Evolutionary conservation across 2,329 filamentous ascomycete species (phyloP).

Genomic region (Geoglossum cookeanum): DNA sequence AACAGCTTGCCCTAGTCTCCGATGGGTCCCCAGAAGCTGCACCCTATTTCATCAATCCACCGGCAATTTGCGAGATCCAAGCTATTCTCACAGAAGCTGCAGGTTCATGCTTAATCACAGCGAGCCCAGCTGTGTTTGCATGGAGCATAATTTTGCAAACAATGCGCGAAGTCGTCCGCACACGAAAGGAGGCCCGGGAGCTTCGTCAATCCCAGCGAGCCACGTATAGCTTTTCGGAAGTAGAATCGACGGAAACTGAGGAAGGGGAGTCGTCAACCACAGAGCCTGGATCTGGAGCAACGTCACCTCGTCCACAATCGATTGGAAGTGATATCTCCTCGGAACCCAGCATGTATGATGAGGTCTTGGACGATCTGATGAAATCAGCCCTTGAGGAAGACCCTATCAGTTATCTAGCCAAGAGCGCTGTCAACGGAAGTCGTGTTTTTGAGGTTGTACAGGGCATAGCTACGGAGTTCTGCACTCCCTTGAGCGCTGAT

Average conservation of each 20-base stretch:
- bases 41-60: slow-evolving; percentile 49
- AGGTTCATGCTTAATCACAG: slow-evolving; percentile 36
- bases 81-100: slow-evolving; percentile 45
- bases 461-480: slow-evolving; percentile 24
- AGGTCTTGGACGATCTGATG: slow-evolving; percentile 26
- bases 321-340: not conserved
- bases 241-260: slow-evolving; percentile 9
- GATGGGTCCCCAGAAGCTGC: slow-evolving; percentile 20
- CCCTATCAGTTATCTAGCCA: slow-evolving; percentile 27
- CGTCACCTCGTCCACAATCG: slow-evolving; percentile 9
- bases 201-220: slow-evolving; percentile 23
- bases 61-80: slow-evolving; percentile 54
- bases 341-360: slow-evolving; percentile 23
- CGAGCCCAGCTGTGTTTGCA: slow-evolving; percentile 55
- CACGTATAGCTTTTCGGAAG: slow-evolving; percentile 16
- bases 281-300: slow-evolving; percentile 11
- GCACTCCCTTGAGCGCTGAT: slow-evolving; percentile 27
- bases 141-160: slow-evolving; percentile 63
- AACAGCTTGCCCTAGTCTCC: slow-evolving; percentile 13
- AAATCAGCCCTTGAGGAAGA: slow-evolving; percentile 24
- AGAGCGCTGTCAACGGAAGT: slow-evolving; percentile 26
- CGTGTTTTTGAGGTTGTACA: slow-evolving; percentile 30
- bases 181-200: slow-evolving; percentile 35
- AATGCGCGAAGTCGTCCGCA: slow-evolving; percentile 44
- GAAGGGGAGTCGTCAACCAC: slow-evolving; percentile 15